A percentile compares a stretch with the other conserved stretches of the same genome.
Evolutionary conservation across 495 filamentous ascomycete genomes (phyloP).

Genomic region (Thermochaetoides thermophila): DNA sequence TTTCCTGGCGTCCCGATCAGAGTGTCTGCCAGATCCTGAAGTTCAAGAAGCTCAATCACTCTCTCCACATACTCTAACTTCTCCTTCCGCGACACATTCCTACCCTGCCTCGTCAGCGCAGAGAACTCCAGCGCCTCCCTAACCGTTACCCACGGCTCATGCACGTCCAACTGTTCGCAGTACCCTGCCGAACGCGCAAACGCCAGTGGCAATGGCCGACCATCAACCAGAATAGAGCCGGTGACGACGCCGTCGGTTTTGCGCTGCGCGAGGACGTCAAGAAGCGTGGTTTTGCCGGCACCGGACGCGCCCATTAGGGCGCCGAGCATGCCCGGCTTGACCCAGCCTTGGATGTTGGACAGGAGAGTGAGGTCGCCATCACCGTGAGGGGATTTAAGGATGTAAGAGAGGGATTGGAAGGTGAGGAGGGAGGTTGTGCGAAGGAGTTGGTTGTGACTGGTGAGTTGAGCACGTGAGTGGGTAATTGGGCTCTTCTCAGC

Average conservation of each 20-base stretch:
- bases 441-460: conserved; percentile 19
- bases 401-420: conserved; percentile 46
- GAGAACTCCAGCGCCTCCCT: conserved; percentile 67
- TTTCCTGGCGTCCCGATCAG: conserved; percentile 66
- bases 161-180: conserved; percentile 75
- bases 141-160: conserved; percentile 65
- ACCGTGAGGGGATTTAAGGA: conserved; percentile 50
- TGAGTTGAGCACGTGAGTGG: no score
- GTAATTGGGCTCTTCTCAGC: conserved; percentile 36
- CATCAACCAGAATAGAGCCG: conserved; percentile 67
- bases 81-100: conserved; percentile 43
- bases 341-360: conserved; percentile 57
- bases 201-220: conserved; percentile 48
- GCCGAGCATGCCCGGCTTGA: conserved; percentile 64
- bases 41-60: conserved; percentile 69
- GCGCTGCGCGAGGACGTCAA: conserved; percentile 59
- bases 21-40: conserved; percentile 67
- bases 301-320: conserved; percentile 75
- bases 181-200: conserved; percentile 79
- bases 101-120: conserved; percentile 64
- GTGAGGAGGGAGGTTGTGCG: conserved; percentile 42
- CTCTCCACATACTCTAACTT: conserved; percentile 77
- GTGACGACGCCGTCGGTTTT: conserved; percentile 53
- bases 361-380: conserved; percentile 44
- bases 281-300: conserved; percentile 57